Evolutionary conservation across 352 stramenopile genomes (phyloP).

Genomic region (Globisporangium acanthophoron): DNA sequence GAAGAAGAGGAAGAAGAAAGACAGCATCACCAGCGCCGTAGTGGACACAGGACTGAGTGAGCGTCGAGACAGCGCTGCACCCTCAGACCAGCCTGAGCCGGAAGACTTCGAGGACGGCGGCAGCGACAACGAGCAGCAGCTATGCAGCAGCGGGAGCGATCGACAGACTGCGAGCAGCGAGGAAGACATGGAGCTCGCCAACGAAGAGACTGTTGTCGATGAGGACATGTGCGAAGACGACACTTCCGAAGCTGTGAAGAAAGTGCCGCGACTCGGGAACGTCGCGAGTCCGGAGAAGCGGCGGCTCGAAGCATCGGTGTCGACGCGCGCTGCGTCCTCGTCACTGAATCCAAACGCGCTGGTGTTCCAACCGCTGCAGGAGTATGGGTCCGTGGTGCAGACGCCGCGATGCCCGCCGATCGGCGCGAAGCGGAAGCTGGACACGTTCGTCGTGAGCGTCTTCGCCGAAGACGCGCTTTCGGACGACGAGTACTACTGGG

Average conservation of each 20-base stretch:
- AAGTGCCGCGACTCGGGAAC: not conserved
- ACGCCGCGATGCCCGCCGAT: not conserved
- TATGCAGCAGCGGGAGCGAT: not conserved
- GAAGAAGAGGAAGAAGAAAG: conserved; percentile 43
- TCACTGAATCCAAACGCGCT: conserved; percentile 54
- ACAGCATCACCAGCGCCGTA: not conserved
- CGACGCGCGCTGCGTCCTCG: conserved; percentile 11
- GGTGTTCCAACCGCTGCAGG: conserved; percentile 41
- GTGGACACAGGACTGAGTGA: not conserved
- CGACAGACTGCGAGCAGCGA: not conserved
- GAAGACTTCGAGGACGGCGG: conserved; percentile 8
- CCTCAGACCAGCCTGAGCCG: conserved; percentile 10
- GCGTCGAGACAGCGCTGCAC: not conserved
- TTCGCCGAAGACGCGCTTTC: conserved; percentile 22
- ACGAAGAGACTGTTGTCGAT: not conserved
- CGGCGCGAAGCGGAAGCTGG: conserved; percentile 61
- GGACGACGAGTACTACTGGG: conserved; percentile 18
- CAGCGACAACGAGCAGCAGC: not conserved
- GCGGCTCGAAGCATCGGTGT: not conserved
- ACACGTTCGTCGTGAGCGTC: conserved; percentile 61
- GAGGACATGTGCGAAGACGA: not conserved
- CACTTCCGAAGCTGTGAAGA: not conserved
- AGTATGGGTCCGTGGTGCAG: not conserved
- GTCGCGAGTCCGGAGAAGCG: conserved; percentile 4
- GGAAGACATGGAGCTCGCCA: not conserved